Percentiles rank a stretch among this genome's conserved stretches.
Evolutionary conservation across 805 yeast genomes (phyloP).

Genomic region (Komagataella kurtzmanii): DNA sequence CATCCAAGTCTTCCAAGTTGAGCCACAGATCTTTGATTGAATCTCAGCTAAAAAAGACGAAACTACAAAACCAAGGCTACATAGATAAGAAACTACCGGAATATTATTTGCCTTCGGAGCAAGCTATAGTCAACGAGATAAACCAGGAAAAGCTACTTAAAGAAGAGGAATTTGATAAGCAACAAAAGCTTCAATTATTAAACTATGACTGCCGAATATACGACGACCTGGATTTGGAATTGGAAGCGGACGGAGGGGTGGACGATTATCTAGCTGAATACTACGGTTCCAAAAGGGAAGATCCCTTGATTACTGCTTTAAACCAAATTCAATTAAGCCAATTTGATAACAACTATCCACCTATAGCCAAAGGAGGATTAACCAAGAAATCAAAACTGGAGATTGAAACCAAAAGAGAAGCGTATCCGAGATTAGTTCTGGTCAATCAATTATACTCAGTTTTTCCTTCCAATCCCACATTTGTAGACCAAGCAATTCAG

Average conservation of each 20-base stretch:
- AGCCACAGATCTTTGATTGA: conserved; percentile 1
- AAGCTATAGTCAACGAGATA: conserved; percentile 1
- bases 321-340: conserved; percentile 8
- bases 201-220: conserved; percentile 1
- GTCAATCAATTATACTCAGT: conserved; percentile 35
- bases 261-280: neutral
- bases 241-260: neutral
- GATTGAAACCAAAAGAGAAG: conserved; percentile 7
- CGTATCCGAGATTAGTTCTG: conserved; percentile 26
- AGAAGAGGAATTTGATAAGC: neutral
- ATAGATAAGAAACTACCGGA: neutral
- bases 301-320: conserved; percentile 7
- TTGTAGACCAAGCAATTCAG: conserved; percentile 33
- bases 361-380: conserved; percentile 11
- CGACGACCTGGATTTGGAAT: neutral
- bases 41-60: neutral
- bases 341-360: conserved; percentile 7
- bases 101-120: neutral
- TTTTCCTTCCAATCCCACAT: conserved; percentile 30
- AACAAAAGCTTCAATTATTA: neutral
- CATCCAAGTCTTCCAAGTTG: conserved; percentile 1
- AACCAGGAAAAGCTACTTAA: neutral
- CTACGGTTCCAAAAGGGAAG: neutral
- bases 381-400: conserved; percentile 9
- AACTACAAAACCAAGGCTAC: neutral